Percentiles rank a stretch among this genome's conserved stretches.
These are phyloP conservation scores for Nemania sp. DNA, from an alignment of 2,329 filamentous ascomycete genomes.

Conservation along the genomic window DNA sequence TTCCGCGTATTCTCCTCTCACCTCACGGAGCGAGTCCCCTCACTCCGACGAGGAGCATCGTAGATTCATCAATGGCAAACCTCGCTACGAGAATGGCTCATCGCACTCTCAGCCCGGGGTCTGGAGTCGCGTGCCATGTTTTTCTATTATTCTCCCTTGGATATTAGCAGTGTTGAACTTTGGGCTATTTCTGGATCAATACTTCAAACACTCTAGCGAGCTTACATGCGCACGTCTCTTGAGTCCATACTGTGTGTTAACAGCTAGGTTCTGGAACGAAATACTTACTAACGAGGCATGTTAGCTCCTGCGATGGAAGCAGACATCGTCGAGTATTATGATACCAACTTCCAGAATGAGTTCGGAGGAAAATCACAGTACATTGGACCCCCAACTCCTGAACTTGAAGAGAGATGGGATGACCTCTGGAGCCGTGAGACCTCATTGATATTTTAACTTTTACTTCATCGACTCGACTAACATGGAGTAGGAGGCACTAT, in stretches of 20 bases:
- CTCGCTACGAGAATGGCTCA: neutral
- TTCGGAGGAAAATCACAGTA: slow-evolving; percentile 18
- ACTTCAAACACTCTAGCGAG: slow-evolving; percentile 4
- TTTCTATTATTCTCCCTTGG: slow-evolving; percentile 13
- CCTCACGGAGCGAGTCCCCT: slow-evolving; percentile 15
- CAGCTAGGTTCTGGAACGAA: neutral
- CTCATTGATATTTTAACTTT: neutral
- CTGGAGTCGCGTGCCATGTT: neutral
- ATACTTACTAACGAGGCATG: neutral
- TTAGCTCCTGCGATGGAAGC: slow-evolving; percentile 23
- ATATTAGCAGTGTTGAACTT: slow-evolving; percentile 13
- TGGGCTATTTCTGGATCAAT: slow-evolving; percentile 17
- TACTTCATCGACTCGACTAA: neutral
- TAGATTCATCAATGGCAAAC: slow-evolving; percentile 14
- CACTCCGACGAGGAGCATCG: slow-evolving; percentile 15
- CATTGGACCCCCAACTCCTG: slow-evolving; percentile 13
- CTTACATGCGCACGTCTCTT: slow-evolving; percentile 17
- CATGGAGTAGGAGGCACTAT: slow-evolving; percentile 10
- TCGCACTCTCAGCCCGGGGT: neutral
- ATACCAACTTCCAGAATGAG: slow-evolving; percentile 25
- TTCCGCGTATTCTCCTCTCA: slow-evolving; percentile 8
- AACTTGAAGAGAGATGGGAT: slow-evolving; percentile 24
- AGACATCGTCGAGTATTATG: slow-evolving; percentile 21
- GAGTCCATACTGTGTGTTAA: slow-evolving; percentile 20
- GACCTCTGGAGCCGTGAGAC: slow-evolving; percentile 20